Percentiles rank a stretch among this genome's conserved stretches.
Evolutionary conservation across 345 rosid genomes (phyloP).

Genomic region (Acer negundo): DNA sequence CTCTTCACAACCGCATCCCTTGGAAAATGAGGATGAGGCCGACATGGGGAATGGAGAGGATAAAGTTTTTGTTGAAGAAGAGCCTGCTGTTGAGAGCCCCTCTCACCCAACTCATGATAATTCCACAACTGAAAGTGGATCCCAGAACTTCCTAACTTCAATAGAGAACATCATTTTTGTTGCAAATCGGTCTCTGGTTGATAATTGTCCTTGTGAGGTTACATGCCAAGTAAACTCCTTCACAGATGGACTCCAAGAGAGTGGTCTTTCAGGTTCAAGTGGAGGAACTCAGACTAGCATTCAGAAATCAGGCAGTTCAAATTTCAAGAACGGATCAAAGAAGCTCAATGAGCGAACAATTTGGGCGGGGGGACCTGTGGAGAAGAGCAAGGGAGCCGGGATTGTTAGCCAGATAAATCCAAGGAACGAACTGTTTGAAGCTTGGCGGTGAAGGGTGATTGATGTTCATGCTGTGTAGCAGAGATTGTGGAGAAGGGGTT

Average conservation of each 20-base stretch:
- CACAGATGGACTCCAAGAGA: constrained; percentile 28
- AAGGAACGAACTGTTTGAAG: constrained; percentile 72
- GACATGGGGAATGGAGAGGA: constrained; percentile 29
- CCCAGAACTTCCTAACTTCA: constrained; percentile 37
- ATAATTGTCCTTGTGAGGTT: constrained; percentile 39
- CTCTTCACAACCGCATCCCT: constrained; percentile 33
- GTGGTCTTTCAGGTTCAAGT: constrained; percentile 19
- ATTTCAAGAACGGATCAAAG: constrained; percentile 37
- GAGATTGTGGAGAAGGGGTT: neutral
- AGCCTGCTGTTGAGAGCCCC: constrained; percentile 42
- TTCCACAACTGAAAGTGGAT: constrained; percentile 34
- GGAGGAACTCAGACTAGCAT: constrained; percentile 17
- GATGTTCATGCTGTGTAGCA: neutral
- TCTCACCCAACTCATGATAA: constrained; percentile 34
- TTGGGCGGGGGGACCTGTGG: constrained; percentile 30
- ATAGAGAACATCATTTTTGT: constrained; percentile 46
- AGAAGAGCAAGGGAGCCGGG: constrained; percentile 41
- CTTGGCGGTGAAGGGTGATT: constrained; percentile 60
- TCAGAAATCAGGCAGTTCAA: constrained; percentile 24
- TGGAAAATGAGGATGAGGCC: constrained; percentile 38
- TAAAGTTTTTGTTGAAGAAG: constrained; percentile 31
- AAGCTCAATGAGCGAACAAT: constrained; percentile 37
- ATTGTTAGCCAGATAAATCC: constrained; percentile 54
- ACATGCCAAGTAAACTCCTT: constrained; percentile 38
- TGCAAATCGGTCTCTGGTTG: constrained; percentile 33